These are phyloP conservation scores for Termitomyces sp. DNA, from an alignment of 768 basidiomycete genomes.

Conservation along the genomic window DNA sequence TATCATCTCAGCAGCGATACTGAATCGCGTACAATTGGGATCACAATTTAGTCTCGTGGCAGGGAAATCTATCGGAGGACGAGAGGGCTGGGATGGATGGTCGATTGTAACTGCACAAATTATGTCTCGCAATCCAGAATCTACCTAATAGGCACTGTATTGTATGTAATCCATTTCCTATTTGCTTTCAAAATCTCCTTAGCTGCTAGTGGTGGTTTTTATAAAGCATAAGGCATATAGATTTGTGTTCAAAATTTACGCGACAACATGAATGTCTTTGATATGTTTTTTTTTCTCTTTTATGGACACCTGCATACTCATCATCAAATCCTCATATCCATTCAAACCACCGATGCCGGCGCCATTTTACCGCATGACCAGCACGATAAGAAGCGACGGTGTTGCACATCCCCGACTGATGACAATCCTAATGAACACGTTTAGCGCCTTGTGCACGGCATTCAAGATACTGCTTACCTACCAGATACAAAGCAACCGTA, in stretches of 20 bases:
- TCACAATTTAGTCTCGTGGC: constrained; percentile 19
- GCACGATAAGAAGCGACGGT: not conserved
- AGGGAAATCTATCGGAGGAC: constrained; percentile 27
- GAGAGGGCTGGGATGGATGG: constrained; percentile 46
- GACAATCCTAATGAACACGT: not conserved
- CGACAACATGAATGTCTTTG: not conserved
- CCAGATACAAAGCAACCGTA: not conserved
- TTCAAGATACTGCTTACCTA: not conserved
- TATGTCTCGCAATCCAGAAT: not conserved
- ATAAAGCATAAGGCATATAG: not conserved
- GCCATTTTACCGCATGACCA: not conserved
- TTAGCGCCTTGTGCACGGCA: not conserved
- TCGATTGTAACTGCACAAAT: constrained; percentile 4
- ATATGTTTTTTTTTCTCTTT: not conserved
- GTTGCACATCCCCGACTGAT: not conserved
- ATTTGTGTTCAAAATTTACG: constrained; percentile 5
- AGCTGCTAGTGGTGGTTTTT: not conserved
- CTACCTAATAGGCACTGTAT: not conserved
- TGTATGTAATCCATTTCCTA: not conserved
- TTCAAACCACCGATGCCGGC: not conserved
- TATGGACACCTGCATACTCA: constrained; percentile 2
- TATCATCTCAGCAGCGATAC: constrained; percentile 36
- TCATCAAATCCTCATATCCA: constrained; percentile 7
- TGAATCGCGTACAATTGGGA: constrained; percentile 27
- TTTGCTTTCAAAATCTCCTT: not conserved